phyloP scores from a whole-genome alignment of 2,329 filamentous ascomycete genomes.

The Aspergillus viridinutans region DNA sequence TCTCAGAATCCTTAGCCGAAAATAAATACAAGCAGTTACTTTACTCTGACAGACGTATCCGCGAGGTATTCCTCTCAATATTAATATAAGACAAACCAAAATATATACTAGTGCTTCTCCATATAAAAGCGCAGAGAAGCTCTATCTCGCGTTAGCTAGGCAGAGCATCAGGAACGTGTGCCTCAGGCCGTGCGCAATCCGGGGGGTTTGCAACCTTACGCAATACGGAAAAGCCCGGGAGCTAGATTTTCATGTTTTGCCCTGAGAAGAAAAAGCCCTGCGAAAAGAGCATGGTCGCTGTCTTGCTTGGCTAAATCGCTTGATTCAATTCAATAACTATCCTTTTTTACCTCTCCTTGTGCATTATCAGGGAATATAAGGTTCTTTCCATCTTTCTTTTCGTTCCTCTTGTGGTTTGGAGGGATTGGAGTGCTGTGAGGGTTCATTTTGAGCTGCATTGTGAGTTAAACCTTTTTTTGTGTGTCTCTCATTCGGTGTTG shows the following conservation, averaged over 20 bases:
- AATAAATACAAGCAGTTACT: background rate
- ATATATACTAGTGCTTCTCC: background rate
- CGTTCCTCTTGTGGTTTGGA: slow-evolving; percentile 15
- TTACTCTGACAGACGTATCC: too few relatives aligned
- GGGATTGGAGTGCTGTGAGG: slow-evolving; percentile 23
- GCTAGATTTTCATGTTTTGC: slow-evolving; percentile 30
- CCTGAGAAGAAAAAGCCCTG: slow-evolving; percentile 5
- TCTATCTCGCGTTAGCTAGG: too few relatives aligned
- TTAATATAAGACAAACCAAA: background rate
- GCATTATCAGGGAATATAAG: background rate
- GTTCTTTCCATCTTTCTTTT: slow-evolving; percentile 5
- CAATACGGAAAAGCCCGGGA: slow-evolving; percentile 38
- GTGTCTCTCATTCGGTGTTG: slow-evolving; percentile 8
- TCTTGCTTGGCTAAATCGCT: slow-evolving; percentile 14
- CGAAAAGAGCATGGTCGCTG: background rate
- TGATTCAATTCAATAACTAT: slow-evolving; percentile 8
- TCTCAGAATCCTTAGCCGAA: background rate
- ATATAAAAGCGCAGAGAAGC: background rate
- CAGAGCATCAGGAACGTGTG: slow-evolving; percentile 10
- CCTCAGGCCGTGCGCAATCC: slow-evolving; percentile 15
- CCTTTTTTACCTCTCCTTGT: slow-evolving; percentile 8
- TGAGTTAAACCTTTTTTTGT: slow-evolving; percentile 11
- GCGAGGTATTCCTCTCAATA: background rate
- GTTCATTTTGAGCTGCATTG: slow-evolving; percentile 13
- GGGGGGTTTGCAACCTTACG: slow-evolving; percentile 28